phyloP scores from a whole-genome alignment of 2,329 filamentous ascomycete genomes.

The Aaosphaeria arxii region DNA sequence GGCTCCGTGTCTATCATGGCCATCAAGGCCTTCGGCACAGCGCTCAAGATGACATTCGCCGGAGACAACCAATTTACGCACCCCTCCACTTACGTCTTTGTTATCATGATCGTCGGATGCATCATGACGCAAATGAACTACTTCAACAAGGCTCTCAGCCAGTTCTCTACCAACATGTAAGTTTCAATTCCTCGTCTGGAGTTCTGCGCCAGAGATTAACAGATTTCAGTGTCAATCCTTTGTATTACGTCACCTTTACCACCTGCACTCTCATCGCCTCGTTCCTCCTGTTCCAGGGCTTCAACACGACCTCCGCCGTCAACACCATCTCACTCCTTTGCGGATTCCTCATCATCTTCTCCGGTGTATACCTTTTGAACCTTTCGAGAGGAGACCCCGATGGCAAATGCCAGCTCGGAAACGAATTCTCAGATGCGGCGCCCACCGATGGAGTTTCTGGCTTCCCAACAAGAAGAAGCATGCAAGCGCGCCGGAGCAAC shows the following conservation, averaged over 20 bases:
- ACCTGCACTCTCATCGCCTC: constrained; percentile 91
- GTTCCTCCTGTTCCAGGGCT: constrained; percentile 92
- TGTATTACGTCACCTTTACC: constrained; percentile 97
- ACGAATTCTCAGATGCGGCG: constrained; percentile 65
- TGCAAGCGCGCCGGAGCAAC: constrained; percentile 75
- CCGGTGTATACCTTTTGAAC: constrained; percentile 92
- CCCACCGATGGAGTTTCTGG: constrained; percentile 90
- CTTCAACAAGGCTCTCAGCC: constrained; percentile 96
- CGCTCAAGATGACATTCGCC: constrained; percentile 87
- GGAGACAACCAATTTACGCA: constrained; percentile 95
- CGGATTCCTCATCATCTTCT: constrained; percentile 92
- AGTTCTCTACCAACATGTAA: constrained; percentile 96
- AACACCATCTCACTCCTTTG: constrained; percentile 90
- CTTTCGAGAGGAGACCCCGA: constrained; percentile 91
- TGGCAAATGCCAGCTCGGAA: constrained; percentile 61
- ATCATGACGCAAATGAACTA: constrained; percentile 99
- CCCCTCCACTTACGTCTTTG: constrained; percentile 95
- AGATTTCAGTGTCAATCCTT: constrained; percentile 74
- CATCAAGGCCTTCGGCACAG: constrained; percentile 97
- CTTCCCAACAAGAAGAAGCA: constrained; percentile 85
- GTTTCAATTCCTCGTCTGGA: constrained; percentile 31
- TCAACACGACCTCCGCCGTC: constrained; percentile 89
- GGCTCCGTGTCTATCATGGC: constrained; percentile 99
- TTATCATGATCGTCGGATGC: constrained; percentile 88
- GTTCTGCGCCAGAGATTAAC: neutral